A percentile compares a stretch with the other conserved stretches of the same genome.
Conservation (phyloP, 345 rosid genomes). For the Bruguiera sexangula region DNA sequence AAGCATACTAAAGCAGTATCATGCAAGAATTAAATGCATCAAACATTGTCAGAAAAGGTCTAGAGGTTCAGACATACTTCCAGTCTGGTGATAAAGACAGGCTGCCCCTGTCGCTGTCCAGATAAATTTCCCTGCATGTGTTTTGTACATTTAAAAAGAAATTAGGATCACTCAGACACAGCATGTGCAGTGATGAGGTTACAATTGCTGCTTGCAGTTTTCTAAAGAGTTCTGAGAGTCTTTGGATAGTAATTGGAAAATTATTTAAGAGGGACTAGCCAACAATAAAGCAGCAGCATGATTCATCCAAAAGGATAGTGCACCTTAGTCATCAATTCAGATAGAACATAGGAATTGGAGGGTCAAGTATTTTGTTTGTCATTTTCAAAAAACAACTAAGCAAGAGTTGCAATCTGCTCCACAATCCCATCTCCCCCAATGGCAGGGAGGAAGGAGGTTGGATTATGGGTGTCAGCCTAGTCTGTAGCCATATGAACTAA, state of each 20-base stretch:
- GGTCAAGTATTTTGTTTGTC: too few species aligned
- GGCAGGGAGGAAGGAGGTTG: too few species aligned
- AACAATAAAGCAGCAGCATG: background rate
- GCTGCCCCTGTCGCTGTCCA: conserved; percentile 96
- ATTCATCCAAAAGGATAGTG: too few species aligned
- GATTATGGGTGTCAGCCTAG: too few species aligned
- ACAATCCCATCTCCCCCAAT: too few species aligned
- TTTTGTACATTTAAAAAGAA: conserved; percentile 18
- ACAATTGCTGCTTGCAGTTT: too few species aligned
- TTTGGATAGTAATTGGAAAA: background rate
- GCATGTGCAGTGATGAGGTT: background rate
- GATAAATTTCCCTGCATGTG: conserved; percentile 78
- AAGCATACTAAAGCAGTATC: conserved; percentile 11
- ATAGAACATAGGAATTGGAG: too few species aligned
- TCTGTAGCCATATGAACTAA: too few species aligned
- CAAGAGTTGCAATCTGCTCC: too few species aligned
- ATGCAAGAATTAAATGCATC: conserved; percentile 9
- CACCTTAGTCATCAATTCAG: too few species aligned
- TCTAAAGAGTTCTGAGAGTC: too few species aligned
- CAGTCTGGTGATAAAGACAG: conserved; percentile 87
- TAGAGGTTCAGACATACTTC: conserved; percentile 54
- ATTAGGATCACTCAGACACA: conserved; percentile 6
- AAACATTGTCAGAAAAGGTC: background rate
- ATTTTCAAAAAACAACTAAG: too few species aligned
- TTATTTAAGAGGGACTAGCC: background rate